phyloP scores from a whole-genome alignment of 2,329 filamentous ascomycete species.

The Penicillium sp. region DNA sequence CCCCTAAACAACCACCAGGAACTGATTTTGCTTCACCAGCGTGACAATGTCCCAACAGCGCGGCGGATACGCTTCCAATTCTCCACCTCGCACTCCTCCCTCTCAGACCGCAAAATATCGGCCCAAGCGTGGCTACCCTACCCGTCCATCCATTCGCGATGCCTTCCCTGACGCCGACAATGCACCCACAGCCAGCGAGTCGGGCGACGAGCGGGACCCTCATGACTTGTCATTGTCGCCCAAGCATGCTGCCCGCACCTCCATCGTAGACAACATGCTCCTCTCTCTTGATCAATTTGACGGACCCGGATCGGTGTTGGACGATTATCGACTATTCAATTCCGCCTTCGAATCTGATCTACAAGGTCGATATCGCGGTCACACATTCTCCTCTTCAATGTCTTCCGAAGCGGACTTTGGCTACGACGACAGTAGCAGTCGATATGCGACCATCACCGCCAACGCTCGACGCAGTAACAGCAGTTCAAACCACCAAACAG shows the following conservation, averaged over 20 bases:
- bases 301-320: slow-evolving; percentile 43
- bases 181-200: slow-evolving; percentile 42
- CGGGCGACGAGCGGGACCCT: slow-evolving; percentile 49
- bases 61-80: slow-evolving; percentile 35
- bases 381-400: slow-evolving; percentile 65
- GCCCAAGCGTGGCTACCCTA: slow-evolving; percentile 37
- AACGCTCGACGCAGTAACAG: slow-evolving; percentile 76
- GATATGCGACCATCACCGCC: slow-evolving; percentile 49
- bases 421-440: slow-evolving; percentile 46
- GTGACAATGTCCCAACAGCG: slow-evolving; percentile 39
- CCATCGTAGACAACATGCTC: slow-evolving; percentile 94
- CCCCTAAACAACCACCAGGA: not conserved
- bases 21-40: slow-evolving; percentile 25
- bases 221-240: slow-evolving; percentile 86
- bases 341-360: slow-evolving; percentile 50
- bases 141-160: slow-evolving; percentile 47
- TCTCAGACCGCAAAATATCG: slow-evolving; percentile 43
- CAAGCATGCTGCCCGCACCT: slow-evolving; percentile 80
- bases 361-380: slow-evolving; percentile 58
- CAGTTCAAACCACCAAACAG: slow-evolving; percentile 72
- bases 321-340: slow-evolving; percentile 48
- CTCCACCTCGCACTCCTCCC: slow-evolving; percentile 51
- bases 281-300: slow-evolving; percentile 87
- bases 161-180: slow-evolving; percentile 49
- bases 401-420: slow-evolving; percentile 62